Evolutionary conservation across 2,329 filamentous ascomycete genomes (phyloP).

Genomic region (Penicillium decumbens): DNA sequence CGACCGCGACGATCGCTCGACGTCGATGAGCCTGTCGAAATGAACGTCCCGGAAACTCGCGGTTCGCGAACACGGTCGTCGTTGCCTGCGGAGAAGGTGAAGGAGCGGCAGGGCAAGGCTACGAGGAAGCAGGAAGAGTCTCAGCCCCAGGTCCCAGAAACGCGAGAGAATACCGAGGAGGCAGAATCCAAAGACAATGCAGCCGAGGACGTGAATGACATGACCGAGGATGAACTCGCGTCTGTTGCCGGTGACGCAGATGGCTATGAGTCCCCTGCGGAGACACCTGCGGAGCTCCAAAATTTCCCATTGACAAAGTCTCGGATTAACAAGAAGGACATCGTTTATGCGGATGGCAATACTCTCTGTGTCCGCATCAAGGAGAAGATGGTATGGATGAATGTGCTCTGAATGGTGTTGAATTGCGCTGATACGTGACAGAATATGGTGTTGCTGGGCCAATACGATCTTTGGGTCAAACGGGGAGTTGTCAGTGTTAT

Average conservation of each 20-base stretch:
- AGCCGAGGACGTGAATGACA: constrained; percentile 16
- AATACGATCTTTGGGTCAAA: constrained; percentile 55
- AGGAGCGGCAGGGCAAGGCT: constrained; percentile 7
- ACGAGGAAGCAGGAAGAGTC: background rate
- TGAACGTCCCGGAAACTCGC: constrained; percentile 12
- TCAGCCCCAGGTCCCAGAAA: background rate
- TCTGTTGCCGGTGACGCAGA: constrained; percentile 26
- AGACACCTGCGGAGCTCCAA: constrained; percentile 29
- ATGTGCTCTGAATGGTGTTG: background rate
- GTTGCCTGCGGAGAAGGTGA: constrained; percentile 10
- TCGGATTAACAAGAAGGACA: constrained; percentile 33
- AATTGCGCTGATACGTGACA: constrained; percentile 23
- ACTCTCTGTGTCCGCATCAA: constrained; percentile 39
- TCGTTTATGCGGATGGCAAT: constrained; percentile 37
- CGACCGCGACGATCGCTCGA: constrained; percentile 30
- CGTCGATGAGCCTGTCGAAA: constrained; percentile 11
- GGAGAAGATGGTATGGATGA: constrained; percentile 35
- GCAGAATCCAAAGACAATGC: constrained; percentile 15
- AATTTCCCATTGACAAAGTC: constrained; percentile 41
- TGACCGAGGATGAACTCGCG: constrained; percentile 21
- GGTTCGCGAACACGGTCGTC: constrained; percentile 19
- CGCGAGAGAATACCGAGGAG: constrained; percentile 12
- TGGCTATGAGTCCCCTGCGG: constrained; percentile 32
- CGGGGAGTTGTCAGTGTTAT: constrained; percentile 54
- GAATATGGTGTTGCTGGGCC: constrained; percentile 47